Evolutionary conservation across 805 yeast genomes (phyloP), one percentile per base, ranked within the genome.

Genomic region (Debaryomyces hansenii): DNA sequence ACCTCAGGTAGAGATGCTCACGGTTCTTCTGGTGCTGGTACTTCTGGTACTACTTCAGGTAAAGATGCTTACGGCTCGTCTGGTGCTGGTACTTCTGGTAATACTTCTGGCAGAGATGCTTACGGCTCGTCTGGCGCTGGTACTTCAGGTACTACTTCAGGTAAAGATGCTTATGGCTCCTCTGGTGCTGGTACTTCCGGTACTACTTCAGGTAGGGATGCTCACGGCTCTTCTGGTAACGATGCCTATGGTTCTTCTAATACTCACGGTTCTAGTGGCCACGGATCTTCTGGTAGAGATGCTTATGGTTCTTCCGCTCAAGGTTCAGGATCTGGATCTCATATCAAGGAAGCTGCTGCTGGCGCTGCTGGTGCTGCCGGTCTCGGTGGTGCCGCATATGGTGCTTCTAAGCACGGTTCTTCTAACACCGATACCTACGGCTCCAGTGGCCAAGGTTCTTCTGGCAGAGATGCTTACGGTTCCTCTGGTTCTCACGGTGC

Each of bases 281-380:
- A 48, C 38, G 58, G 56, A 20, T 47, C 61, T 10, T 45, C 54
- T 11, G 57, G 60, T 14, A 49, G 45, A 36, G 47, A 49, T 20
- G 46, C 54, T 41, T 53, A 57, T 42, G 51, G 51, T 29, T 21
- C 47, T 1, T 35, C 45, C 40, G 60, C 57, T 20, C 43, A 58
- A n/a, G 38, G 54, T 20, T 51, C 50, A 20, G n/a, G 49, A 11
- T 40, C 48, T 35, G 45, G 45, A 6, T 42, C 43, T 37, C 56
- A 49, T 39, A 40, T 56, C n/a, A 41, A 50, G 34, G 34, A 31
- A 31, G 34, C 34, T 48, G 45, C 57, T 18, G 43, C 49, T 41
- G 59, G 56, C 15, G 44, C 59, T 20, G 38, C 57, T 14, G 54
- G 53, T 20, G 24, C 48, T 11, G 36, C 44, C 16, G 50, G 48